Evolutionary conservation across 768 basidiomycete species (phyloP), one percentile per base, ranked within the genome.

Genomic region (Hericium erinaceus): DNA sequence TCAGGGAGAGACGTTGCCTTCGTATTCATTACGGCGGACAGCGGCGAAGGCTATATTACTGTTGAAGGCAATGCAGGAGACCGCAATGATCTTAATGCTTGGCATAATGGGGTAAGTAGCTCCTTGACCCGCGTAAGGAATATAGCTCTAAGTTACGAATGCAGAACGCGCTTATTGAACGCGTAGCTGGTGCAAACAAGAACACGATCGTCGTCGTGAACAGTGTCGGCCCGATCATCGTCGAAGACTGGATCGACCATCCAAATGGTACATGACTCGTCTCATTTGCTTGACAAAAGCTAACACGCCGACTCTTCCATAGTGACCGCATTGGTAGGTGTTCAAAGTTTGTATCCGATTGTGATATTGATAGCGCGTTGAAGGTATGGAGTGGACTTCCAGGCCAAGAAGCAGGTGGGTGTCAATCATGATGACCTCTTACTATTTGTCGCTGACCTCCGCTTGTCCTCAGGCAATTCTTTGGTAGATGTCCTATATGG

Each of bases 121-220:
- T 15, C 10, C n/a, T 39, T 18, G n/a, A 8, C 8, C 10, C 20
- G 55, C 41, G 52, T 11, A 9, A 9, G 44, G 11, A n/a, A 46
- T n/a, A n/a, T 15, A 15, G 0, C 9, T 46, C 44, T 46, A 1
- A 46, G 7, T 4, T 4, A 4, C 6, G 13, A 2, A 18, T 18
- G 2, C 16, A 46, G 44, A 70, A 72, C n/a, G 55, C 68, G 11
- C 62, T 77, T 58, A 76, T 84, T 59, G 76, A 67, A 63, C 68
- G 74, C 0, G 84, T 87, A 4, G 90, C 92, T 0, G 75, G 80
- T 4, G 78, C 81, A 0, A 85, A 84, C 70, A 80, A 74, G 60
- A 91, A 91, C 68, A 91, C 88, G 5, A 78, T 94, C 54, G 93
- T 92, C 28, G 80, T 95, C 15, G 73, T 88, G 2, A 84, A 92